phyloP scores from a whole-genome alignment of 345 rosid genomes.

The Eutrema heterophyllum region DNA sequence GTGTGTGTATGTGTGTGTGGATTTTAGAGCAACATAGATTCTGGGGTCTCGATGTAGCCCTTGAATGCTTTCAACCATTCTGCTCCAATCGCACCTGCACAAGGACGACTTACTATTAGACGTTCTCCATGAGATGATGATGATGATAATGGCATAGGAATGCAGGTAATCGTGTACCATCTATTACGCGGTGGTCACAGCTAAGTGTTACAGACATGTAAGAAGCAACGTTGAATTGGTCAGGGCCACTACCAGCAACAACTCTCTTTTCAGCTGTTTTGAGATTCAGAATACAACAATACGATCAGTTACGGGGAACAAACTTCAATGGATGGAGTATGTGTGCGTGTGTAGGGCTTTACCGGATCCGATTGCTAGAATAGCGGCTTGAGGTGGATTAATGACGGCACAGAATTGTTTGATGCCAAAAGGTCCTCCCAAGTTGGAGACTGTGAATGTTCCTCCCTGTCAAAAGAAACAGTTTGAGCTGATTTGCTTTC shows the following conservation, averaged over 20 bases:
- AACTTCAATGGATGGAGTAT: not conserved
- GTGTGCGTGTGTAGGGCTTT: constrained; percentile 15
- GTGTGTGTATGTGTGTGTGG: not conserved
- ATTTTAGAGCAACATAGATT: constrained; percentile 81
- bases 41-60: constrained; percentile 86
- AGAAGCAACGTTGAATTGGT: constrained; percentile 67
- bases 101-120: not conserved
- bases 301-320: not conserved
- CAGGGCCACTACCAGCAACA: constrained; percentile 59
- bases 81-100: constrained; percentile 84
- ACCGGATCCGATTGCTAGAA: constrained; percentile 94
- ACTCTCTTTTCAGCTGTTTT: constrained; percentile 89
- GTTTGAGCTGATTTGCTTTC: not conserved
- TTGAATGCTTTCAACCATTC: constrained; percentile 97
- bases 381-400: constrained; percentile 95
- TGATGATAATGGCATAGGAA: not conserved
- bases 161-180: constrained; percentile 44
- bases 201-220: constrained; percentile 85
- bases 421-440: constrained; percentile 98
- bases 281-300: constrained; percentile 6
- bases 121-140: not conserved
- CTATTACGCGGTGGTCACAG: constrained; percentile 98
- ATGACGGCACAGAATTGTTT: constrained; percentile 92
- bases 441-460: constrained; percentile 87
- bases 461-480: constrained; percentile 64